These are phyloP conservation scores for Sindora glabra DNA, from an alignment of 306 rosid species.

Conservation along the genomic window DNA sequence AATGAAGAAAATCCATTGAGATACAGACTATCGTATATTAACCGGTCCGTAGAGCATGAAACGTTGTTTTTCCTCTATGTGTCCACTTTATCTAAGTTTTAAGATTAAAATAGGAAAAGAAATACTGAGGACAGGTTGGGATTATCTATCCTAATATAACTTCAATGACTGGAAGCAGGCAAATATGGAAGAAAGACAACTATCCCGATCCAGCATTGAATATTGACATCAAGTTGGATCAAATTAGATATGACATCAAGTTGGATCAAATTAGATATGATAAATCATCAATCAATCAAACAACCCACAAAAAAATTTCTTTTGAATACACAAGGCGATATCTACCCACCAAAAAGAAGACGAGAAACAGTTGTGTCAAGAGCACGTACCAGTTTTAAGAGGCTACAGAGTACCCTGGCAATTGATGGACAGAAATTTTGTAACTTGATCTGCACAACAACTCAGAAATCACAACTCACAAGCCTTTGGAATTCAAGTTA, in stretches of 20 bases:
- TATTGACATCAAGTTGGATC: background rate
- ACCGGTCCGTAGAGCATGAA: background rate
- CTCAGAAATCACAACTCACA: background rate
- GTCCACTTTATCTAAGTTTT: background rate
- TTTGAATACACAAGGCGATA: background rate
- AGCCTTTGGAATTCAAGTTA: background rate
- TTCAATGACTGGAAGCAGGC: background rate
- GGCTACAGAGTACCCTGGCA: background rate
- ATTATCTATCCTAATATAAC: background rate
- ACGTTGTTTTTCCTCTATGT: background rate
- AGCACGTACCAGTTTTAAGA: background rate
- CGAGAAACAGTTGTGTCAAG: background rate
- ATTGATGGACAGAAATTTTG: background rate
- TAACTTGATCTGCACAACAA: conserved; percentile 13
- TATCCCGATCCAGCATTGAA: conserved; percentile 1
- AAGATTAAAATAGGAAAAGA: background rate
- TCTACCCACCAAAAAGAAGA: background rate
- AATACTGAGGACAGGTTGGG: background rate
- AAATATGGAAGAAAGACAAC: background rate
- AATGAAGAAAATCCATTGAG: conserved; percentile 4
- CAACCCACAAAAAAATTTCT: background rate
- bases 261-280: background rate
- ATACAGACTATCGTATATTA: background rate
- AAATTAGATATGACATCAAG: background rate
- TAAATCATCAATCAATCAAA: background rate